Conservation (phyloP, 2,329 filamentous ascomycete species). For the Cladophialophora psammophila region DNA sequence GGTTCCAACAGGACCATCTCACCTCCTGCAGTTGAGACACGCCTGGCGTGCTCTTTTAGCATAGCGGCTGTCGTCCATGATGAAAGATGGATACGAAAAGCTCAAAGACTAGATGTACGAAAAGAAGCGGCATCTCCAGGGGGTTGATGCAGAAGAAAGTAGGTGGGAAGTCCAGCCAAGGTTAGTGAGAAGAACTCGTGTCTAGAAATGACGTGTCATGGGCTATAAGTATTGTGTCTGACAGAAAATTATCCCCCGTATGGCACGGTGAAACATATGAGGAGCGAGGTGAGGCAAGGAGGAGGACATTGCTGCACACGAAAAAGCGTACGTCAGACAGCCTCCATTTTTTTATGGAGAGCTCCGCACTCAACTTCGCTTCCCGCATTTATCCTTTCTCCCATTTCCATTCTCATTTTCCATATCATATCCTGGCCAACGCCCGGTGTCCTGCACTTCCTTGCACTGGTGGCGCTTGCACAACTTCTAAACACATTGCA, state of each 20-base stretch:
- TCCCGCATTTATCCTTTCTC: background rate
- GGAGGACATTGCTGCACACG: background rate
- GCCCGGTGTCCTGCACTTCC: slow-evolving; percentile 42
- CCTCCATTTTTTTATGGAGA: background rate
- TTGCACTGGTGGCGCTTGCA: slow-evolving; percentile 40
- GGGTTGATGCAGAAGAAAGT: background rate
- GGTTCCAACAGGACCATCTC: background rate
- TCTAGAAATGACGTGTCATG: background rate
- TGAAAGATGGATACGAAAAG: background rate
- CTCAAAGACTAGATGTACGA: background rate
- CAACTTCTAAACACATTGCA: slow-evolving; percentile 49
- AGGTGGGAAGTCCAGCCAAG: background rate
- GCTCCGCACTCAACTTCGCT: background rate
- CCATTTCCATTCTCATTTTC: background rate
- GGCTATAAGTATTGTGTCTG: background rate
- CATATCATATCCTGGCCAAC: slow-evolving; percentile 39
- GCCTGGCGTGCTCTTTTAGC: slow-evolving; percentile 28
- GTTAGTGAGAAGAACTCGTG: background rate
- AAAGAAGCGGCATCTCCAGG: background rate
- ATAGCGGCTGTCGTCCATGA: slow-evolving; percentile 25
- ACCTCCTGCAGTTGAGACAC: slow-evolving; percentile 27
- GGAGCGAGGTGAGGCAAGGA: too few relatives aligned
- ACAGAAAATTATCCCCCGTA: background rate
- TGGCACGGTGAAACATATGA: background rate
- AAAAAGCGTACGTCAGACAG: background rate